These are phyloP conservation scores for Thraustochytrium sp. DNA, from an alignment of 352 stramenopile genomes.

Conservation along the genomic window DNA sequence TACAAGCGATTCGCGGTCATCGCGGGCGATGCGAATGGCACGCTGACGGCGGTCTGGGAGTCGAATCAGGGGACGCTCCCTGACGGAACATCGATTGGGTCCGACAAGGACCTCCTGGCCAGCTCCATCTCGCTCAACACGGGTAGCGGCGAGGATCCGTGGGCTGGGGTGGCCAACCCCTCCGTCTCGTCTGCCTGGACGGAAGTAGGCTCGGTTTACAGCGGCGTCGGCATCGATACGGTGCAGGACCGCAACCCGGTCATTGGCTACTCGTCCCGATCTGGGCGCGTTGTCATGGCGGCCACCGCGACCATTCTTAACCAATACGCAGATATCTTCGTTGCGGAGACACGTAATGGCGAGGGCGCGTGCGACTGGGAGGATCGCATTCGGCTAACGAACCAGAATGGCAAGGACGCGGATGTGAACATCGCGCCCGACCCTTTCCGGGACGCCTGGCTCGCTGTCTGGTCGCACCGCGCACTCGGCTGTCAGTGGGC, in stretches of 20 bases:
- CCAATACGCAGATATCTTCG: background rate
- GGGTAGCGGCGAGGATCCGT: background rate
- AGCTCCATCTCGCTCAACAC: background rate
- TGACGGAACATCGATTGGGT: background rate
- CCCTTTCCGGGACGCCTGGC: background rate
- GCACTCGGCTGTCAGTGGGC: background rate
- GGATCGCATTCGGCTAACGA: background rate
- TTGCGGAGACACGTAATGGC: background rate
- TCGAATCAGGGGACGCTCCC: background rate
- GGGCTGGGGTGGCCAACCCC: too few species aligned
- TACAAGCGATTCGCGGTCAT: background rate
- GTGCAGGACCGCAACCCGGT: background rate
- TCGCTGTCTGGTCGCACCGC: background rate
- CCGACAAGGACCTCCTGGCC: background rate
- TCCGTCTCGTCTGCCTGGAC: background rate
- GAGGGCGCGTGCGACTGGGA: background rate
- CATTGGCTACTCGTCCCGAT: background rate
- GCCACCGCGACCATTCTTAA: background rate
- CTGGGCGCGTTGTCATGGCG: background rate
- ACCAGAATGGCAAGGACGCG: background rate
- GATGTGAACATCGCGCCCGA: background rate
- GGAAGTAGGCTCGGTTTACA: background rate
- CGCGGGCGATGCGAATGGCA: background rate
- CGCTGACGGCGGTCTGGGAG: background rate
- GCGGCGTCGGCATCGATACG: background rate